Evolutionary conservation across 495 filamentous ascomycete species (phyloP).

Genomic region (Neurospora discreta): DNA sequence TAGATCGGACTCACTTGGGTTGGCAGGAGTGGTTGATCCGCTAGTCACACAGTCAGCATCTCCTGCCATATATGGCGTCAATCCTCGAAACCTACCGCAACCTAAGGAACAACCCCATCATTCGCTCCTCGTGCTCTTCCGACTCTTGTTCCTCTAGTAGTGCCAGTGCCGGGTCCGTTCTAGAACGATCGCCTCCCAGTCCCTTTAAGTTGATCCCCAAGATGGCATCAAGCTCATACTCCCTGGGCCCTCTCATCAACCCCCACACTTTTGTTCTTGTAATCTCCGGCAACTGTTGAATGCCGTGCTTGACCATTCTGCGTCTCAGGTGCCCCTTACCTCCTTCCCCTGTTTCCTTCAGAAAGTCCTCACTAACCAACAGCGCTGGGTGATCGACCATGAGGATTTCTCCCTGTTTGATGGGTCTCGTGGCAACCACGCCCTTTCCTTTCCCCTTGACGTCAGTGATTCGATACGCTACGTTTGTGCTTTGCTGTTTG

Average conservation of each 20-base stretch:
- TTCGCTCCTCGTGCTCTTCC: background rate
- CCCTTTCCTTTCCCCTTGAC: conserved; percentile 28
- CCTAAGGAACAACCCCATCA: conserved; percentile 26
- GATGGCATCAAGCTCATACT: conserved; percentile 28
- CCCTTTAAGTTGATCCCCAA: conserved; percentile 28
- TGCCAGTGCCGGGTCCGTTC: background rate
- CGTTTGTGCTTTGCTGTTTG: background rate
- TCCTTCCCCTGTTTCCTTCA: conserved; percentile 3
- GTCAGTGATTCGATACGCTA: conserved; percentile 15
- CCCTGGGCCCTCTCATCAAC: conserved; percentile 4
- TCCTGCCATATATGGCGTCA: background rate
- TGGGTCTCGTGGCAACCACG: conserved; percentile 22
- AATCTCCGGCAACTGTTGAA: conserved; percentile 24
- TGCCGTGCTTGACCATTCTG: conserved; percentile 20
- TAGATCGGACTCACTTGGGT: conserved; percentile 26
- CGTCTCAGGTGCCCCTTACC: conserved; percentile 19
- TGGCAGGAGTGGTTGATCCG: conserved; percentile 32
- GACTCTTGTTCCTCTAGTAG: background rate
- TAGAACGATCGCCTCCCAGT: background rate
- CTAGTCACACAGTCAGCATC: conserved; percentile 10
- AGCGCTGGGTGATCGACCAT: conserved; percentile 29
- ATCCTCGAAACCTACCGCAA: conserved; percentile 18
- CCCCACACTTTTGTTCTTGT: conserved; percentile 9
- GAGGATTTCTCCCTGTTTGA: conserved; percentile 25
- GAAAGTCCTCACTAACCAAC: conserved; percentile 22